phyloP scores from a whole-genome alignment of 176 grass and related monocot genomes.

The Hordeum vulgare region MorexV3_pseudomolecules_assembly NC_058522.1:585413657-585414156 shows the following conservation, averaged over 20 bases:
- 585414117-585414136: no score
- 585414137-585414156: no score
- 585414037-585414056: background rate
- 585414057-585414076: no score
- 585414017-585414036: background rate
- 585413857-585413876: background rate
- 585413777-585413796: background rate
- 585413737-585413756: background rate
- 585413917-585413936: background rate
- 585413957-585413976: background rate
- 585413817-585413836: background rate
- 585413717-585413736: background rate
- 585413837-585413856: conserved; percentile 9
- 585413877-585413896: background rate
- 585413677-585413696: background rate
- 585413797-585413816: background rate
- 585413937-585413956: background rate
- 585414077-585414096: no score
- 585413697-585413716: background rate
- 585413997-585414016: background rate
- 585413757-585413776: background rate
- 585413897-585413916: background rate
- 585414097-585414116: no score
- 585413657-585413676: background rate
- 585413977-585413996: background rate